Evolutionary conservation across 2,329 filamentous ascomycete genomes (phyloP), one percentile per base, ranked within the genome.

Genomic region (Emericellopsis atlantica): DNA sequence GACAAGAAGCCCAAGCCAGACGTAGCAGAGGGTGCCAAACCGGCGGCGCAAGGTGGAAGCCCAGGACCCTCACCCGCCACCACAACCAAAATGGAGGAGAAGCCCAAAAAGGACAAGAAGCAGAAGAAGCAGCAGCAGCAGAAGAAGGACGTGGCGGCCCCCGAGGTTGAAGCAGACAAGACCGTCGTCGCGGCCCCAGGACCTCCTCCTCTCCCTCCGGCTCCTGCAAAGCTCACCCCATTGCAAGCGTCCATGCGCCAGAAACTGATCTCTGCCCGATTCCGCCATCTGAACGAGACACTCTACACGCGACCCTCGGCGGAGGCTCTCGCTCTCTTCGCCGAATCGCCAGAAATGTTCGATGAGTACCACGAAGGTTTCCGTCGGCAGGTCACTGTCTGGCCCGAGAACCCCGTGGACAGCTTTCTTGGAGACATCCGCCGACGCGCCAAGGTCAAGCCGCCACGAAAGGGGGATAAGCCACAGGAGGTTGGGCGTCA

Each of bases 341-440:
- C 76, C 40, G 70, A 83, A 29, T 86, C 85, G 39, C 92, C 92
- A 0, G 86, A 94, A 56, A 89, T 96, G 73, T 98, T 96, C 64
- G 73, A 78, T 50, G 89, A 96, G 63, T 98, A 98, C 62, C 92
- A 98, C 64, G 82, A 88, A 45, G 92, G 92, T 29, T 98, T 98
- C 71, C 83, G 89, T 1, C 84, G 89, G 40, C 92, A 98, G 65
- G 92, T 96, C 44, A 81, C 86, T 54, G 84, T 89, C 3, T 98
- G 92, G 92, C 92, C 92, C 7, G 85, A 90, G 55, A 98, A 98
- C 62, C 92, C 92, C 0, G 87, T 98, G 37, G 85, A 95, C 58
- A 77, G 75, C 43, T 96, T 94, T 64, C 80, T 95, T 48, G 57
- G 65, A 23, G 73, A 81, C 39, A 78, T 96, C 48, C 71, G 78